Evolutionary conservation across 2,329 filamentous ascomycete genomes (phyloP).

Genomic region (Huntiella bhutanensis): DNA sequence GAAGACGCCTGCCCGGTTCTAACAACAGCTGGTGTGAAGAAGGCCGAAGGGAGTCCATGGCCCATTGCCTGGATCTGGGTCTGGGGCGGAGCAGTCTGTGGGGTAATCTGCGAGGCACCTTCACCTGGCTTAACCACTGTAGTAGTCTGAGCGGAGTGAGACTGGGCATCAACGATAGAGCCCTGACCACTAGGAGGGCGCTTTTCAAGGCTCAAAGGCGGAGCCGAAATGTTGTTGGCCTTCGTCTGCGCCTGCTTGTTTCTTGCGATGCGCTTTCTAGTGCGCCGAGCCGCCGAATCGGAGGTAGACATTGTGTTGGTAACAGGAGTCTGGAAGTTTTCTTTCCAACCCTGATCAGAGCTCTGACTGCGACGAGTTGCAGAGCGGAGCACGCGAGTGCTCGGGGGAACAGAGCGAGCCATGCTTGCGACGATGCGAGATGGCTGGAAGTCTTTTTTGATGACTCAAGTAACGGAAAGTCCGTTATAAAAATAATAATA

Average conservation of each 20-base stretch:
- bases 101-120: neutral
- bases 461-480: too few species aligned
- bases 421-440: neutral
- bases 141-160: neutral
- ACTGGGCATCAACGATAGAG: too few species aligned
- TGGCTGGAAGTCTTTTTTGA: too few species aligned
- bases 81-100: neutral
- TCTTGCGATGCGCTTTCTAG: neutral
- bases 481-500: too few species aligned
- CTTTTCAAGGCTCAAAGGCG: neutral
- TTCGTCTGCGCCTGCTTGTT: neutral
- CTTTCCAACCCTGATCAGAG: slow-evolving; percentile 6
- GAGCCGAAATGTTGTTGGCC: neutral
- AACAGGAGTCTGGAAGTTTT: slow-evolving; percentile 4
- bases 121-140: neutral
- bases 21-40: neutral
- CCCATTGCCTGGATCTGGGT: neutral
- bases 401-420: neutral
- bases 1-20: neutral
- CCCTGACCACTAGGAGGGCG: neutral
- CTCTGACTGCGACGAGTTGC: slow-evolving; percentile 3
- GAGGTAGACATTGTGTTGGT: neutral
- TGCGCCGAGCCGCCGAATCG: neutral
- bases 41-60: neutral
- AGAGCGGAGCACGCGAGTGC: neutral